Evolutionary conservation across 306 rosid genomes (phyloP), one percentile per base, ranked within the genome.

Genomic region (Albizia julibrissin): DNA sequence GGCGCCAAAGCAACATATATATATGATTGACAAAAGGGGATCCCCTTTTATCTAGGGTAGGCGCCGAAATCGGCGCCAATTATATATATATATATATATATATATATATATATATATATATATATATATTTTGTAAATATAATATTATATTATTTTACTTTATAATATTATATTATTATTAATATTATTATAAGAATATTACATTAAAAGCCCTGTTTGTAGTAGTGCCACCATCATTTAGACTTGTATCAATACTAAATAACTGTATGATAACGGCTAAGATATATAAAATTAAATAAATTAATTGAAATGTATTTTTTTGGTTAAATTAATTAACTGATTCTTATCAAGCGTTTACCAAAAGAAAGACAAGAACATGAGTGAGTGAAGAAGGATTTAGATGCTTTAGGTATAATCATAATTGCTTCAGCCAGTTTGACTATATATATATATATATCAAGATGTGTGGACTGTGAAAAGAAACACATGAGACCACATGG

Each of bases 401-500:
- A 82, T 80, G 88, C 54, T 21, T 82, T 69, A 24, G 66, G 6
- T 59, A 80, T 56, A 81, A 77, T 67, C 66, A 83, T 81, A 73
- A 81, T 72, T 75, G 65, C 29, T 22, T 50, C 79, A 33, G 69
- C 16, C 8, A 39, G 72, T 81, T 88, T 92, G 91, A 88, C 88
- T 1, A 42, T 16, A 2, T 29, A 10, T 4, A 61, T 61, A 12
- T 78, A 69, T 49, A 10, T 24, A 66, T 58, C 79, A 72, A 76
- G 76, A 79, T 58, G 85, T 86, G 80, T 86, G 80, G 86, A 81
- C 72, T 81, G 82, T 81, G 61, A 33, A 71, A 44, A 84, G 90
- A 86, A 91, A 89, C 92, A 89, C 94, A 92, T 87, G 97, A 90
- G 86, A 86, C 84, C 97, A 93, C 97, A 90, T 93, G 97, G 86